These are phyloP conservation scores for Urtica urens DNA, from an alignment of 306 rosid genomes.

Conservation along the genomic window DNA sequence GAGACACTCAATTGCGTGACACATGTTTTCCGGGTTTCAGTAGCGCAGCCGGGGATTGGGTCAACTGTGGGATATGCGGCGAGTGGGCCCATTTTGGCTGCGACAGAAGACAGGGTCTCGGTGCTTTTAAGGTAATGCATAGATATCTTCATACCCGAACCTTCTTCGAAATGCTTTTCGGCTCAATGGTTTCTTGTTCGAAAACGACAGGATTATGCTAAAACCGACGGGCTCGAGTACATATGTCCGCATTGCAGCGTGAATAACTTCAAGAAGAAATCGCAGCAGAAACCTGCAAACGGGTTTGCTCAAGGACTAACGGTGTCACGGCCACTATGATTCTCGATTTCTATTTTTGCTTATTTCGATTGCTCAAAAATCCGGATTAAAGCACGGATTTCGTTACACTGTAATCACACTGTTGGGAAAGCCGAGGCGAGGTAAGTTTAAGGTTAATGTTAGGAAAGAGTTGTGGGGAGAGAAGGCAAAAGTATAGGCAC, in stretches of 20 bases:
- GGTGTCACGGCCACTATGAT: slow-evolving; percentile 52
- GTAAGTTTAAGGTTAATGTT: not conserved
- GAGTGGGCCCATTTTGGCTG: slow-evolving; percentile 99
- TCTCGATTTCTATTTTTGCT: slow-evolving; percentile 20
- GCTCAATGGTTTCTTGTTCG: not conserved
- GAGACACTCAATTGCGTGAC: not conserved
- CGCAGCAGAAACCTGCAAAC: slow-evolving; percentile 53
- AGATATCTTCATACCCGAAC: slow-evolving; percentile 1
- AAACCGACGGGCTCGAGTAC: slow-evolving; percentile 96
- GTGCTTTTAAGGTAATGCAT: slow-evolving; percentile 81
- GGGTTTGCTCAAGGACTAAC: slow-evolving; percentile 67
- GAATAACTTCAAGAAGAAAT: slow-evolving; percentile 86
- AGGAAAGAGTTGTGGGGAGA: slow-evolving; percentile 7
- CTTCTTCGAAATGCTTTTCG: not conserved
- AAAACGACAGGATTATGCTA: slow-evolving; percentile 99
- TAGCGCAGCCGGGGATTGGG: slow-evolving; percentile 99
- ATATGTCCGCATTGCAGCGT: slow-evolving; percentile 95
- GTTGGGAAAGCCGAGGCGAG: not conserved
- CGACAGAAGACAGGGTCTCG: slow-evolving; percentile 97
- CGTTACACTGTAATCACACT: slow-evolving; percentile 6
- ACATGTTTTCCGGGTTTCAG: slow-evolving; percentile 36
- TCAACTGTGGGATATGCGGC: slow-evolving; percentile 97
- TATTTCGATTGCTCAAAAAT: slow-evolving; percentile 11
- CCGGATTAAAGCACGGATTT: slow-evolving; percentile 3
- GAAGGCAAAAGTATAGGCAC: slow-evolving; percentile 21